These are phyloP conservation scores for Starmera stellimalicola DNA, from an alignment of 1,139 yeast species.

Conservation along the genomic window DNA sequence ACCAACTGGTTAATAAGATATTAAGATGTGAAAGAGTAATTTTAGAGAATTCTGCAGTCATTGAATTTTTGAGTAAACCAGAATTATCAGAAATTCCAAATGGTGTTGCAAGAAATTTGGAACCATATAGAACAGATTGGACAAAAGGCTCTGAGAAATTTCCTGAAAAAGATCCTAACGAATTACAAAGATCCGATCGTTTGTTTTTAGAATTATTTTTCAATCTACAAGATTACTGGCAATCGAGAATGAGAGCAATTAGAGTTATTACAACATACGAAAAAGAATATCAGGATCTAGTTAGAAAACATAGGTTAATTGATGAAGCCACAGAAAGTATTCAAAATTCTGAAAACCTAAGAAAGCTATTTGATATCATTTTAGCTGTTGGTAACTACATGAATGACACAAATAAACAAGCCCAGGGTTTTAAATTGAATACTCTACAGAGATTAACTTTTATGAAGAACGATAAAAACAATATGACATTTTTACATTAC, in stretches of 20 bases:
- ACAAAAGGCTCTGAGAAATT: constrained; percentile 32
- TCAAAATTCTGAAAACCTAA: constrained; percentile 47
- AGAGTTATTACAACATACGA: constrained; percentile 52
- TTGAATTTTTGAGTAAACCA: constrained; percentile 65
- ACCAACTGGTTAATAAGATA: constrained; percentile 46
- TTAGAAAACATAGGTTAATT: constrained; percentile 46
- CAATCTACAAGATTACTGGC: constrained; percentile 74
- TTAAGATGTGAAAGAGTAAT: constrained; percentile 55
- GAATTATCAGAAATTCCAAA: constrained; percentile 59
- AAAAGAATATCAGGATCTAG: constrained; percentile 62
- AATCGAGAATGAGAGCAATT: constrained; percentile 66
- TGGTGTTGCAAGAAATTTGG: constrained; percentile 51
- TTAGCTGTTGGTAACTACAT: constrained; percentile 77
- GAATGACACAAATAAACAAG: constrained; percentile 75
- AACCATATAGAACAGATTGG: constrained; percentile 58
- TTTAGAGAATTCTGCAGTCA: constrained; percentile 46
- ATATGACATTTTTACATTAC: constrained; percentile 71
- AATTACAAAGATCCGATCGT: constrained; percentile 70
- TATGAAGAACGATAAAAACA: constrained; percentile 69
- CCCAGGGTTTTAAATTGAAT: constrained; percentile 67
- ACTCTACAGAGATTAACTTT: constrained; percentile 69
- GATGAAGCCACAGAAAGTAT: constrained; percentile 59
- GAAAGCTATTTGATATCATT: constrained; percentile 64
- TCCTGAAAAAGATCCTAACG: constrained; percentile 70
- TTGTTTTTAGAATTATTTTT: constrained; percentile 63